Conservation (phyloP, 768 basidiomycete species). For the Amylocystis lapponica region DNA sequence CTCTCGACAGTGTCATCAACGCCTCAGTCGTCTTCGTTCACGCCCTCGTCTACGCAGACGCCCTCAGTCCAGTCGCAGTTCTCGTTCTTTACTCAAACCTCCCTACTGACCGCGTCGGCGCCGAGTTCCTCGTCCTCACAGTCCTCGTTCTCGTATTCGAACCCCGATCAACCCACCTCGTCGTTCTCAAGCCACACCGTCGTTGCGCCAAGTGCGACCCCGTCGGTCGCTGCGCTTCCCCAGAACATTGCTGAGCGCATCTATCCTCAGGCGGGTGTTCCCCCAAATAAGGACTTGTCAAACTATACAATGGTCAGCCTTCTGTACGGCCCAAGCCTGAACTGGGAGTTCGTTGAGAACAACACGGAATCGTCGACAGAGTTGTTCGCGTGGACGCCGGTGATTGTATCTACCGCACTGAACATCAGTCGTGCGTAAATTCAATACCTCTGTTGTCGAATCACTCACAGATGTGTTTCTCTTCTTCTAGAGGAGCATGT, state of each 20-base stretch:
- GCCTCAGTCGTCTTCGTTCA: constrained; percentile 3
- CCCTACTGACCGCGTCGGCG: constrained; percentile 25
- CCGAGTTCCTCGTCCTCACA: constrained; percentile 13
- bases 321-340: constrained; percentile 51
- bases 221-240: constrained; percentile 40
- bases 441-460: background rate
- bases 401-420: constrained; percentile 41
- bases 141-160: constrained; percentile 19
- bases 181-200: constrained; percentile 19
- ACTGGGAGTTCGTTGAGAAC: constrained; percentile 65
- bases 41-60: constrained; percentile 11
- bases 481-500: constrained; percentile 29
- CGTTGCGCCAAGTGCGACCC: constrained; percentile 18
- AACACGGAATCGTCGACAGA: constrained; percentile 60
- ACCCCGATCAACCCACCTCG: constrained; percentile 36
- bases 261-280: constrained; percentile 31
- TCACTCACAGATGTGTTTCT: constrained; percentile 26
- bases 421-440: constrained; percentile 32
- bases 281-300: constrained; percentile 23
- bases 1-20: constrained; percentile 10
- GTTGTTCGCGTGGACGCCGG: constrained; percentile 69
- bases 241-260: constrained; percentile 56
- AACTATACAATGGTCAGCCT: constrained; percentile 54
- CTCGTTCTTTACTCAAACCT: constrained; percentile 28
- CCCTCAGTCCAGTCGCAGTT: constrained; percentile 27